Evolutionary conservation across 2,329 filamentous ascomycete species (phyloP), one percentile per base, ranked within the genome.

Genomic region (Microdochium trichocladiopsis): DNA sequence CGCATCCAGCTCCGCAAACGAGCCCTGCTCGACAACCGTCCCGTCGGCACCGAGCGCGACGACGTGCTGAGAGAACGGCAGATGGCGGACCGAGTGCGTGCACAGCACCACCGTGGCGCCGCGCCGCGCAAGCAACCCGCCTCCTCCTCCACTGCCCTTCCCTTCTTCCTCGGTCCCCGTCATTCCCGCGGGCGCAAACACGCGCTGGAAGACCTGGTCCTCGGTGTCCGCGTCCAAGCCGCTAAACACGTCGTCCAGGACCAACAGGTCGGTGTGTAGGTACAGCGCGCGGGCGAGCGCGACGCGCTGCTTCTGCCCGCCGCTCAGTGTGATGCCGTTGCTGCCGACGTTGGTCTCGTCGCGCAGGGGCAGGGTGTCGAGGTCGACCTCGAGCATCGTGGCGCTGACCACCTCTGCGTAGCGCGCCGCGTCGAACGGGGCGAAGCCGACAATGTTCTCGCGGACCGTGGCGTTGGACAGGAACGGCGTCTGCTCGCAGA

Each of bases 231-330:
- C 60, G 51, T 71, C 69, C 1, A 71, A 60, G 0, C 67, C 66
- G 28, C 64, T 69, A 11, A 71, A 64, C 2, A 68, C 52, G 53
- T 72, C 69, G 36, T 71, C 69, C 6, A 70, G 52, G 3, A 72
- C 51, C 2, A 69, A 36, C 6, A 70, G 50, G 6, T 61, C 56
- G 8, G 62, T 53, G 2, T 63, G 55, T 2, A 64, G 50, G 49
- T 68, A 71, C 1, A 71, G 53, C 3, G 66, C 61, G 6, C 68
- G 59, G 1, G 67, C 68, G 16, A 70, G 50, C 6, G 63, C 58
- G 2, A 75, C 61, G 12, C 72, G 67, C 50, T 73, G 70, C 54
- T 69, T 72, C 55, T 78, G 75, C 0, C 75, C 75, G 8, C 75
- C 75, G 3, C 72, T 75, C 0, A 78, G 62, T 3, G 66, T 69